These are phyloP conservation scores for Achaetomium macrosporum DNA, from an alignment of 2,329 filamentous ascomycete genomes.

Conservation along the genomic window DNA sequence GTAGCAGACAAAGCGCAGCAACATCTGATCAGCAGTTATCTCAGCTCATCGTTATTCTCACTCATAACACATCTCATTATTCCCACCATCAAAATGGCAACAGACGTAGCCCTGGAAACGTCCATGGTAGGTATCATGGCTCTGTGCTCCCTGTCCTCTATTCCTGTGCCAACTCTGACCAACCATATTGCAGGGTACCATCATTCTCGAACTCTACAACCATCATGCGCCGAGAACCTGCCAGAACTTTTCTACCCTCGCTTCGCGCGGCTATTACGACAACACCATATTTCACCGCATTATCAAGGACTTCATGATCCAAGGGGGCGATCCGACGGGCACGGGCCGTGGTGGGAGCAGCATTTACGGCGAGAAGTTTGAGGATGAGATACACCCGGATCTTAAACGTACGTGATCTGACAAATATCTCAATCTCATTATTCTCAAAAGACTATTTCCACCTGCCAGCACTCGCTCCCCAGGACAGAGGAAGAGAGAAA, in stretches of 20 bases:
- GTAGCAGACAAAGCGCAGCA: too few species aligned
- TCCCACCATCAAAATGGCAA: conserved; percentile 54
- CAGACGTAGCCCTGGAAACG: conserved; percentile 75
- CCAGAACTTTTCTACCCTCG: conserved; percentile 79
- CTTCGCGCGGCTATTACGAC: conserved; percentile 82
- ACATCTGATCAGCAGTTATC: background rate
- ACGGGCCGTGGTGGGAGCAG: conserved; percentile 83
- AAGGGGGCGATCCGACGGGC: conserved; percentile 89
- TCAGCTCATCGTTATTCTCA: background rate
- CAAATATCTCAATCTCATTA: too few species aligned
- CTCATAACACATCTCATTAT: background rate
- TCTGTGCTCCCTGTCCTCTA: background rate
- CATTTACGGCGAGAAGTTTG: conserved; percentile 91
- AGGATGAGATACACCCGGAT: conserved; percentile 71
- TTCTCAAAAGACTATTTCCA: background rate
- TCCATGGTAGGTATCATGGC: conserved; percentile 9
- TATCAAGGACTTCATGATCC: conserved; percentile 94
- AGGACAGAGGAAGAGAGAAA: too few species aligned
- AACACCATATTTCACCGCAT: conserved; percentile 83
- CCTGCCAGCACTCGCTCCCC: background rate
- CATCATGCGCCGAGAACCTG: conserved; percentile 84
- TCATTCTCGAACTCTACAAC: conserved; percentile 85
- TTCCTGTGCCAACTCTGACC: background rate
- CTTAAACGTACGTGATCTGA: conserved; percentile 53
- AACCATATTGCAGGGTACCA: conserved; percentile 56